These are phyloP conservation scores for Teratosphaeria viscida DNA, from an alignment of 2,329 filamentous ascomycete species.

Conservation along the genomic window DNA sequence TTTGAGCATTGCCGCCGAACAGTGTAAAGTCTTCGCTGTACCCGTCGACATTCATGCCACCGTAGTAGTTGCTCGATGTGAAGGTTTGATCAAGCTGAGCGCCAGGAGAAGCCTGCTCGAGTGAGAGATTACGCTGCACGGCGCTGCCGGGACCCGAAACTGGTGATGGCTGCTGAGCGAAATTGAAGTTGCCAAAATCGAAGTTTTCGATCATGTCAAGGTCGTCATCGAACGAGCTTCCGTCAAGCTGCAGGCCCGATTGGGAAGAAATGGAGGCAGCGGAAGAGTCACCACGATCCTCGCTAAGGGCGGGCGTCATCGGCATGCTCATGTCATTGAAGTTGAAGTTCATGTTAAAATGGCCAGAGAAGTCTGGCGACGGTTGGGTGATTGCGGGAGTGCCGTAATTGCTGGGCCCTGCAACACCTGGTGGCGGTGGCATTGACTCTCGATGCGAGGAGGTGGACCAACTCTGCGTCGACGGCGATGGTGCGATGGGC, in stretches of 20 bases:
- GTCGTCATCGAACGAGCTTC: slow-evolving; percentile 27
- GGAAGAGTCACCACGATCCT: slow-evolving; percentile 21
- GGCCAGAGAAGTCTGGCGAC: slow-evolving; percentile 23
- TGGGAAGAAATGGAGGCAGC: slow-evolving; percentile 22
- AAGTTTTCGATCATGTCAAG: slow-evolving; percentile 38
- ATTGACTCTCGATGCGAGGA: slow-evolving; percentile 22
- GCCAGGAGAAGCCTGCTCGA: slow-evolving; percentile 53
- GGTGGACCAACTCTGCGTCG: slow-evolving; percentile 24
- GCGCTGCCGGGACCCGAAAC: slow-evolving; percentile 11
- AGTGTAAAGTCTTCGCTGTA: slow-evolving; percentile 47
- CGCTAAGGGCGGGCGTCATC: slow-evolving; percentile 25
- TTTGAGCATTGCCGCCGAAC: slow-evolving; percentile 30
- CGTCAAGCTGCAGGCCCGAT: slow-evolving; percentile 29
- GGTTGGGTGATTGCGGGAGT: slow-evolving; percentile 18
- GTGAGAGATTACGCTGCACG: not conserved
- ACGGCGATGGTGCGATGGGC: slow-evolving; percentile 31
- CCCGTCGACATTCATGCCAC: slow-evolving; percentile 44
- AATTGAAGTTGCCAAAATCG: slow-evolving; percentile 43
- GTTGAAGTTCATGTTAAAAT: slow-evolving; percentile 27
- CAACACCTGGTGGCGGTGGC: slow-evolving; percentile 19
- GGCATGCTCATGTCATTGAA: slow-evolving; percentile 17
- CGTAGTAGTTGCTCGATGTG: slow-evolving; percentile 28
- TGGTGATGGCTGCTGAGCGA: slow-evolving; percentile 20
- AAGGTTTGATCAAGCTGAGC: slow-evolving; percentile 57
- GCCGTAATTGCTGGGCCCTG: slow-evolving; percentile 19